Conservation (phyloP, 768 basidiomycete species). For the Termitomyces sp. region DNA sequence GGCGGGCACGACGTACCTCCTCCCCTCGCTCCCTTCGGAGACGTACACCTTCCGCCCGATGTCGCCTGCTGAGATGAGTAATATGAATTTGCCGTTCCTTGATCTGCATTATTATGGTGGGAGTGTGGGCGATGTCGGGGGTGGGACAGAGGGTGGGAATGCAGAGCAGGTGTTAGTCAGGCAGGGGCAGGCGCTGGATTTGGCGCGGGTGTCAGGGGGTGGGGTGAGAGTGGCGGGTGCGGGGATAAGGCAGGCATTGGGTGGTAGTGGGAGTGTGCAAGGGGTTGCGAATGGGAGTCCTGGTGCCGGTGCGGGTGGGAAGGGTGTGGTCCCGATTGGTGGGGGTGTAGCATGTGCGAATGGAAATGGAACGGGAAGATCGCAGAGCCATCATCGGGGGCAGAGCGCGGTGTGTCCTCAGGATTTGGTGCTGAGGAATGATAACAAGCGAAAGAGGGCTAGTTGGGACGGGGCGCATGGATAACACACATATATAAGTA, state of each 20-base stretch:
- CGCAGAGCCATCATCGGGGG: conserved; percentile 34
- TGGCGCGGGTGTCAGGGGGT: conserved; percentile 20
- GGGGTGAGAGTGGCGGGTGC: conserved; percentile 5
- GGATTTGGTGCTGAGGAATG: conserved; percentile 27
- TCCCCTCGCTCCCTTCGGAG: conserved; percentile 10
- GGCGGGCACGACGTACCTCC: conserved; percentile 5
- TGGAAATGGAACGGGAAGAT: background rate
- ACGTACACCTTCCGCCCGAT: conserved; percentile 21
- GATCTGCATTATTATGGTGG: conserved; percentile 64
- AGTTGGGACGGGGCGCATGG: conserved; percentile 37
- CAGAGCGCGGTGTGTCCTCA: conserved; percentile 39
- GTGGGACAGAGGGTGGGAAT: background rate
- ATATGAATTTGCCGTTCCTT: conserved; percentile 57
- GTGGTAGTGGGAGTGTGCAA: conserved; percentile 1
- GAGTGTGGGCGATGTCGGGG: background rate
- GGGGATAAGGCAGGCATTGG: conserved; percentile 12
- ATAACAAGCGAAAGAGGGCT: conserved; percentile 35
- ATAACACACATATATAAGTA: background rate
- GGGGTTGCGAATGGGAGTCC: background rate
- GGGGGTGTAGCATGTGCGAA: background rate
- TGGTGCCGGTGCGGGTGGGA: background rate
- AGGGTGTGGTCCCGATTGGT: background rate
- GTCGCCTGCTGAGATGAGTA: conserved; percentile 6
- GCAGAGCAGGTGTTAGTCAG: background rate
- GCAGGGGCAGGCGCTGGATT: conserved; percentile 31